Evolutionary conservation across 805 yeast genomes (phyloP).

Genomic region (Pichia kluyveri): DNA sequence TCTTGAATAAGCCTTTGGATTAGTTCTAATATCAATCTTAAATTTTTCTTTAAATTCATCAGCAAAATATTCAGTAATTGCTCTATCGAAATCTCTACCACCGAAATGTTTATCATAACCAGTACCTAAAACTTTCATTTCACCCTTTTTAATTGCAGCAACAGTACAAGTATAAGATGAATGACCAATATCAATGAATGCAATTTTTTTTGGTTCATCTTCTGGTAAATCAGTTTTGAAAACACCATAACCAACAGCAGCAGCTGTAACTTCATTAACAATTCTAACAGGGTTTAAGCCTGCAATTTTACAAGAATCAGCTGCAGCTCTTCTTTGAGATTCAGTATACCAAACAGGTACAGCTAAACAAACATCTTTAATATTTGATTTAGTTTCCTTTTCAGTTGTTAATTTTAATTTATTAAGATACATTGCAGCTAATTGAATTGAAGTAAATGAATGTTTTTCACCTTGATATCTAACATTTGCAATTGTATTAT

Average conservation of each 20-base stretch:
- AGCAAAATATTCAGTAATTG: constrained; percentile 91
- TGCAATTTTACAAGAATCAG: constrained; percentile 93
- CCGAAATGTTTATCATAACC: constrained; percentile 95
- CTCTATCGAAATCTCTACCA: constrained; percentile 94
- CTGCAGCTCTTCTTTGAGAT: constrained; percentile 90
- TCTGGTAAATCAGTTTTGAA: constrained; percentile 96
- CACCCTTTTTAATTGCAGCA: constrained; percentile 92
- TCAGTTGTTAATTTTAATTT: constrained; percentile 75
- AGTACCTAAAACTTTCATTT: constrained; percentile 84
- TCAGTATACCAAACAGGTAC: constrained; percentile 98
- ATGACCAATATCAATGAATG: constrained; percentile 95
- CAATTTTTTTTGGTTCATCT: constrained; percentile 82
- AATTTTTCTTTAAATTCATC: constrained; percentile 84
- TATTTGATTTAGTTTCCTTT: constrained; percentile 73
- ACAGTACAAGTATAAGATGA: constrained; percentile 86
- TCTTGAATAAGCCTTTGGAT: constrained; percentile 94
- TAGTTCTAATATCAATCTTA: constrained; percentile 84
- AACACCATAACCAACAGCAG: constrained; percentile 98
- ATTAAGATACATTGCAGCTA: constrained; percentile 90
- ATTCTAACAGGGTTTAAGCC: constrained; percentile 97
- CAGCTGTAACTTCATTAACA: constrained; percentile 96
- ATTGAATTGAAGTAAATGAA: constrained; percentile 79
- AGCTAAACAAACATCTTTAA: constrained; percentile 84
- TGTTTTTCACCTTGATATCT: constrained; percentile 71
- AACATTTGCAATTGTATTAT: constrained; percentile 78